Base-by-base conservation (phyloP, 1,284 basidiomycete species). In the Cystobasidium sp. region DNA sequence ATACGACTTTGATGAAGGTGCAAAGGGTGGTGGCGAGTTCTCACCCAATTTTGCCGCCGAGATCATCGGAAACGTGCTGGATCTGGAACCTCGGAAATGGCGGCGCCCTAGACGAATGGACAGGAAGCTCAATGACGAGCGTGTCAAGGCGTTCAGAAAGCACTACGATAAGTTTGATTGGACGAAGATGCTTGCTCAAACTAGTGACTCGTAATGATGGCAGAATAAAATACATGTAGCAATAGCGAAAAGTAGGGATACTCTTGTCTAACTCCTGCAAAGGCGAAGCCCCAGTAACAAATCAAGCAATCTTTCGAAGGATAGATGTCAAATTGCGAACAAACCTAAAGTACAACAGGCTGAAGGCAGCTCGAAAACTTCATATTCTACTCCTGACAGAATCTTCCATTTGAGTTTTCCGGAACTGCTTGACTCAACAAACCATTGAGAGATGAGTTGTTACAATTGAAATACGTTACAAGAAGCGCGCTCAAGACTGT, bases 21-120 rank as follows among this genome's bases (percentile, higher is more conserved):
- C 91, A 80, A 92, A 91, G 80, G 92, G 92, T 1, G 91, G 91
- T 12, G 91, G 92, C 14, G 90, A 92, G 75, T 97, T 97, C 80
- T 92, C 93, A 22, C 87, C 86, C 75, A 96, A 91, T 81, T 99
- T 99, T 82, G 96, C 94, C 0, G 90, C 88, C 6, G 96, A 99
- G 82, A 94, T 99, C 78, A 89, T 99, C 75, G 94, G 96, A 0
- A 95, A 93, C 78, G 82, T 97, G 61, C 84, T 99, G 65, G 93
- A 94, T 12, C 81, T 97, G 53, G 94, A 96, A 81, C 90, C 93
- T n/a, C 85, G 91, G 70, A 85, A 86, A 78, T 98, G 95, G 94
- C 85, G 91, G 68, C 87, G 88, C 77, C 94, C 96, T 0, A 87
- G 87, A 77, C 86, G 86, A 76, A 84, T 94, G 66, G 93, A 95